Evolutionary conservation across 495 filamentous ascomycete genomes (phyloP).

Genomic region (Neurospora sp.): DNA sequence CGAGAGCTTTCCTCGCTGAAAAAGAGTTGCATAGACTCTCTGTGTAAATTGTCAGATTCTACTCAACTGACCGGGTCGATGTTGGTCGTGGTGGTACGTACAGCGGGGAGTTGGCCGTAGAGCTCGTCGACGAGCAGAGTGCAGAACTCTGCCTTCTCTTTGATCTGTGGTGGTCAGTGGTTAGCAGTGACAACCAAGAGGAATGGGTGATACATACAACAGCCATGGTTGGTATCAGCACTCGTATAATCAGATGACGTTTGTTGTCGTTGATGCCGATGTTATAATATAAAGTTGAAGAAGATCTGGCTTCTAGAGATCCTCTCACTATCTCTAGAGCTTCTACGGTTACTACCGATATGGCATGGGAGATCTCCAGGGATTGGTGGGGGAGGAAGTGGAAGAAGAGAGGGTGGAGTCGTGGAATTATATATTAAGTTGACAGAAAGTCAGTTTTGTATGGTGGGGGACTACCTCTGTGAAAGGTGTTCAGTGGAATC

Average conservation of each 20-base stretch:
- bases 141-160: constrained; percentile 70
- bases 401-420: constrained; percentile 5
- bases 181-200: background rate
- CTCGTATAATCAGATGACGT: constrained; percentile 3
- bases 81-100: constrained; percentile 40
- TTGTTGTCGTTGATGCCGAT: constrained; percentile 5
- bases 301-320: constrained; percentile 50
- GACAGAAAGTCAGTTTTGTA: constrained; percentile 6
- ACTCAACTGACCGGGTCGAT: background rate
- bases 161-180: constrained; percentile 25
- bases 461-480: constrained; percentile 20
- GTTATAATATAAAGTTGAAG: constrained; percentile 7
- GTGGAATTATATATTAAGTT: background rate
- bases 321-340: constrained; percentile 64
- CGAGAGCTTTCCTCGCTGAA: constrained; percentile 65
- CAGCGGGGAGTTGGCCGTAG: constrained; percentile 81
- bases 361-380: constrained; percentile 33
- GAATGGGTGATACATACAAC: background rate
- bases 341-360: constrained; percentile 54
- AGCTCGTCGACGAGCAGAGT: constrained; percentile 78
- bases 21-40: constrained; percentile 72
- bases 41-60: constrained; percentile 16
- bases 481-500: background rate
- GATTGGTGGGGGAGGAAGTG: background rate
- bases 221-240: background rate